Percentiles rank a stretch among this genome's conserved stretches.
phyloP scores from a whole-genome alignment of 2,329 filamentous ascomycete species.

The Biscogniauxia sp. region DNA sequence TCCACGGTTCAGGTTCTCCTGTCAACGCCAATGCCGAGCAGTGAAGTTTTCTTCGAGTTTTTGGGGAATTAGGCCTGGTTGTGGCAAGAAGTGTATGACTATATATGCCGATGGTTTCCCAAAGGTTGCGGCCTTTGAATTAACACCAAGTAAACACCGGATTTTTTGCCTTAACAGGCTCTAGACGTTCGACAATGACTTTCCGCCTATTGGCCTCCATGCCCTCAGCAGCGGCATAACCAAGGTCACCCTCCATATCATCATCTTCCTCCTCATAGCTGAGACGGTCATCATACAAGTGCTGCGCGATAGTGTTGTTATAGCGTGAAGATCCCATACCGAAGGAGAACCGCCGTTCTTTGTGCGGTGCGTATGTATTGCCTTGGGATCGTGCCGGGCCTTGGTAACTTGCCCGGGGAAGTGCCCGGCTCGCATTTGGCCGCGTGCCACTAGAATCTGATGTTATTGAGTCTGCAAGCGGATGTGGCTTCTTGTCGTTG shows the following conservation, averaged over 20 bases:
- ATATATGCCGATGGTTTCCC: background rate
- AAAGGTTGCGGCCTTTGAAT: conserved; percentile 11
- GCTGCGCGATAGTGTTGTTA: conserved; percentile 52
- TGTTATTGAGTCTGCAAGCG: conserved; percentile 22
- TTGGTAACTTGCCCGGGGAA: conserved; percentile 38
- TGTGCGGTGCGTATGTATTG: conserved; percentile 43
- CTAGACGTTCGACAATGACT: conserved; percentile 93
- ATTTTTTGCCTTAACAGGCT: conserved; percentile 92
- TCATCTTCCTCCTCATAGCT: conserved; percentile 57
- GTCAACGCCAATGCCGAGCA: too few species aligned
- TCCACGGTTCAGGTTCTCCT: background rate
- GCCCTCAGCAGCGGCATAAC: conserved; percentile 89
- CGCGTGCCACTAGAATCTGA: conserved; percentile 8
- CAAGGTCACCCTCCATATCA: conserved; percentile 86
- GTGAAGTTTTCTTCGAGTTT: background rate
- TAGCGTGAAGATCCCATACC: conserved; percentile 48
- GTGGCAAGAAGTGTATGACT: background rate
- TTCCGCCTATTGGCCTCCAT: conserved; percentile 89
- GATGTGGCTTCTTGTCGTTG: conserved; percentile 25
- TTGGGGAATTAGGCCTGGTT: background rate
- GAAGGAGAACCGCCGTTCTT: conserved; percentile 54
- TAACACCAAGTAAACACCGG: conserved; percentile 98
- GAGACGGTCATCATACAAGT: conserved; percentile 42
- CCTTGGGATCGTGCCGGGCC: conserved; percentile 41
- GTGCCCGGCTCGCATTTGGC: conserved; percentile 12